Percentiles rank a stretch among this genome's conserved stretches.
These are phyloP conservation scores for Combretum micranthum DNA, from an alignment of 345 rosid genomes.

Conservation along the genomic window DNA sequence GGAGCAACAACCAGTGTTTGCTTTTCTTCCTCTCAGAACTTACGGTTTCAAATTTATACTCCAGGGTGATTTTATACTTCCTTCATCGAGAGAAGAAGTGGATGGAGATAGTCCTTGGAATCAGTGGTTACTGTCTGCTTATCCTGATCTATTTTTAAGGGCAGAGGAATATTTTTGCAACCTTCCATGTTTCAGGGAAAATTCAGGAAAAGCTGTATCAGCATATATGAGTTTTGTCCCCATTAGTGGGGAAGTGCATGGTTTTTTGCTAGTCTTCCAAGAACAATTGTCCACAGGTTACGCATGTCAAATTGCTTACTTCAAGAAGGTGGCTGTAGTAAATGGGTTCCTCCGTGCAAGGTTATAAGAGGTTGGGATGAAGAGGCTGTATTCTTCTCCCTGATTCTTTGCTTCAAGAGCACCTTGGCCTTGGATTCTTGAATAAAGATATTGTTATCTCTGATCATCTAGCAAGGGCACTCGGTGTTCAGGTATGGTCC, in stretches of 20 bases:
- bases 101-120: slow-evolving; percentile 96
- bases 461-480: slow-evolving; percentile 75
- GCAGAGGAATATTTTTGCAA: slow-evolving; percentile 63
- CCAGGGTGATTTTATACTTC: slow-evolving; percentile 93
- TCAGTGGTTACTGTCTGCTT: slow-evolving; percentile 75
- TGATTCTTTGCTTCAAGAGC: slow-evolving; percentile 57
- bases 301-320: slow-evolving; percentile 71
- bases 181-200: slow-evolving; percentile 74
- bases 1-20: slow-evolving; percentile 82
- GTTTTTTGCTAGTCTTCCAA: slow-evolving; percentile 83
- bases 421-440: slow-evolving; percentile 83
- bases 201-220: slow-evolving; percentile 74
- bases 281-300: slow-evolving; percentile 56
- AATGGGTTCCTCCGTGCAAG: slow-evolving; percentile 93
- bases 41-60: slow-evolving; percentile 91
- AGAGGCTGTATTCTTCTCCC: slow-evolving; percentile 49
- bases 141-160: slow-evolving; percentile 67
- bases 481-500: slow-evolving; percentile 76
- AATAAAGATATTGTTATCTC: slow-evolving; percentile 66
- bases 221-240: slow-evolving; percentile 88
- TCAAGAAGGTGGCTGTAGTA: slow-evolving; percentile 61
- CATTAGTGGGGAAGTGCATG: slow-evolving; percentile 91
- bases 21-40: slow-evolving; percentile 91
- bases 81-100: slow-evolving; percentile 97
- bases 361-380: slow-evolving; percentile 89